Evolutionary conservation across 169 alveolate species (phyloP).

Genomic region (Theileria equi): DNA sequence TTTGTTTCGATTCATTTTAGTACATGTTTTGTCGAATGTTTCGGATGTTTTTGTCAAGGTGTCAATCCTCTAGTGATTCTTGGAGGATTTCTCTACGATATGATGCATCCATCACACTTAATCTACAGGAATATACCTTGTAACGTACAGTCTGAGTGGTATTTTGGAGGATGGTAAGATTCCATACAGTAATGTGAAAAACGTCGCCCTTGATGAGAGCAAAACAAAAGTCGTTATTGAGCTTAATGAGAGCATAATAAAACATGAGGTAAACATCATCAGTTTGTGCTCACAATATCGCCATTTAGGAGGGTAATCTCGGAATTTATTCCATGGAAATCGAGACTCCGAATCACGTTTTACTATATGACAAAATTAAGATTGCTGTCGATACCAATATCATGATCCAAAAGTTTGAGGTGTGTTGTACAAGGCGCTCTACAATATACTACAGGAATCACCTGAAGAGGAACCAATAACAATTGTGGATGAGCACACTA

Average conservation of each 20-base stretch:
- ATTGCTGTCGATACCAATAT: conserved; percentile 20
- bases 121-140: conserved; percentile 38
- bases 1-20: conserved; percentile 7
- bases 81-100: background rate
- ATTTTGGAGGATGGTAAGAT: conserved; percentile 40
- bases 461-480: background rate
- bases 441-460: conserved; percentile 4
- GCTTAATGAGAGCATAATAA: background rate
- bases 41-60: background rate
- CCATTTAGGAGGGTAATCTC: background rate
- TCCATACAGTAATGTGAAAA: conserved; percentile 9
- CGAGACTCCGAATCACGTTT: conserved; percentile 40
- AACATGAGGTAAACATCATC: background rate
- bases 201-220: background rate
- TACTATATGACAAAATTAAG: conserved; percentile 33
- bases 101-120: background rate
- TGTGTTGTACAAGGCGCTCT: background rate
- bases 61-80: too few relatives aligned
- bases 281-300: background rate
- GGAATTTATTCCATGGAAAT: conserved; percentile 5
- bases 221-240: background rate
- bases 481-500: conserved; percentile 3
- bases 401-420: conserved; percentile 13
- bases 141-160: conserved; percentile 49
- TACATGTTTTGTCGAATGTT: background rate